Evolutionary conservation across 345 rosid genomes (phyloP).

Genomic region (Aquilaria sinensis): DNA sequence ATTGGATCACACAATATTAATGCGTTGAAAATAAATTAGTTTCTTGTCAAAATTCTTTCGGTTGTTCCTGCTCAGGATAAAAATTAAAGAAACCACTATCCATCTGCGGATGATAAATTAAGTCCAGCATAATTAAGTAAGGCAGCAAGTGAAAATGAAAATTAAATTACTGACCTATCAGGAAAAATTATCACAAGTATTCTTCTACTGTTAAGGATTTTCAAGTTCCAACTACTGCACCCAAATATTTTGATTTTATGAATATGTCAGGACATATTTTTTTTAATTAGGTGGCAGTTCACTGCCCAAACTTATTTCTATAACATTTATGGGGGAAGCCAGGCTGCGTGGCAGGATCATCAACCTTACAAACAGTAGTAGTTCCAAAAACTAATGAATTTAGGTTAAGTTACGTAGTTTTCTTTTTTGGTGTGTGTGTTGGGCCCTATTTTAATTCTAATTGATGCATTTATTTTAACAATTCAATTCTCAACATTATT

Average conservation of each 20-base stretch:
- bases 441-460: neutral
- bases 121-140: neutral
- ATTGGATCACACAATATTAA: too few relatives aligned
- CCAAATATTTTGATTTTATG: neutral
- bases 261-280: neutral
- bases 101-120: neutral
- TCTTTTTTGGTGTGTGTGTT: neutral
- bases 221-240: slow-evolving; percentile 10
- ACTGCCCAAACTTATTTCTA: slow-evolving; percentile 12
- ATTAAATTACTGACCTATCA: neutral
- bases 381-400: slow-evolving; percentile 10
- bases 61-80: neutral
- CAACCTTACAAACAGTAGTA: slow-evolving; percentile 18
- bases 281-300: slow-evolving; percentile 12
- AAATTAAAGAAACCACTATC: neutral
- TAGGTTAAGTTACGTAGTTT: neutral
- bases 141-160: neutral
- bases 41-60: neutral
- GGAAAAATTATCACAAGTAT: neutral
- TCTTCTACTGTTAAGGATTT: neutral
- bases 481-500: slow-evolving; percentile 3
- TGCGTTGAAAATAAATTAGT: neutral
- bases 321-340: slow-evolving; percentile 15
- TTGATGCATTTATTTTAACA: neutral
- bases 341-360: slow-evolving; percentile 1